phyloP scores from a whole-genome alignment of 1,284 basidiomycete genomes.

The Sutorius eximius region DNA sequence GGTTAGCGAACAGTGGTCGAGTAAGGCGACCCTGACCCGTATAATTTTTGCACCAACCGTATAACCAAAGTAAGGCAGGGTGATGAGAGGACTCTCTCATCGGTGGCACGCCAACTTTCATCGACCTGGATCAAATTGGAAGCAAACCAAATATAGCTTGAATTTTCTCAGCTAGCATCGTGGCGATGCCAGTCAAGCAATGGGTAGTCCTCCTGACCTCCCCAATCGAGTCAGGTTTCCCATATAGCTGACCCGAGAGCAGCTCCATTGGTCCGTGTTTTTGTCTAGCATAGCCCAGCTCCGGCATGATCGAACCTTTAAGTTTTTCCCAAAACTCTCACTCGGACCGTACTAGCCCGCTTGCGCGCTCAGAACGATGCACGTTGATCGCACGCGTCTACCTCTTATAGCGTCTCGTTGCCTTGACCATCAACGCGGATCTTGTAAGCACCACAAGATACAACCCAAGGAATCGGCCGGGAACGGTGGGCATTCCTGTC shows the following conservation, averaged over 20 bases:
- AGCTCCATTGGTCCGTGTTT: constrained; percentile 6
- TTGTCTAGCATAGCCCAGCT: constrained; percentile 27
- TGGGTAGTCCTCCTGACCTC: constrained; percentile 15
- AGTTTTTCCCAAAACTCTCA: constrained; percentile 10
- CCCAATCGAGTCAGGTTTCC: constrained; percentile 22
- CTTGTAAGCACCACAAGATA: constrained; percentile 12
- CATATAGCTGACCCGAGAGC: constrained; percentile 13
- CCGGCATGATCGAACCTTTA: constrained; percentile 33
- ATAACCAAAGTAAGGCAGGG: constrained; percentile 37
- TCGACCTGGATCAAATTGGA: constrained; percentile 21
- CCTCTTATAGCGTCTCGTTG: constrained; percentile 1
- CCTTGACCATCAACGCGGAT: constrained; percentile 14
- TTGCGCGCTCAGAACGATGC: constrained; percentile 12
- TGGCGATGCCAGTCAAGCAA: constrained; percentile 26
- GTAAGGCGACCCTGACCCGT: constrained; percentile 31
- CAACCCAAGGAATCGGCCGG: neutral
- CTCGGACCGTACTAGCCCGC: constrained; percentile 11
- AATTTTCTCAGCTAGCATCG: constrained; percentile 22
- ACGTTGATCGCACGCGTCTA: neutral
- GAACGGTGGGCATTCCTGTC: too few relatives aligned
- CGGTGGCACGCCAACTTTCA: constrained; percentile 8
- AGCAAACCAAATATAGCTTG: constrained; percentile 17
- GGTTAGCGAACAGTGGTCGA: constrained; percentile 16
- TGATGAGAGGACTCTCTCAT: constrained; percentile 19
- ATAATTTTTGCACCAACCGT: constrained; percentile 15